These are phyloP conservation scores for Pseudoneurospora amorphoporcata DNA, from an alignment of 495 filamentous ascomycete species.

Conservation along the genomic window DNA sequence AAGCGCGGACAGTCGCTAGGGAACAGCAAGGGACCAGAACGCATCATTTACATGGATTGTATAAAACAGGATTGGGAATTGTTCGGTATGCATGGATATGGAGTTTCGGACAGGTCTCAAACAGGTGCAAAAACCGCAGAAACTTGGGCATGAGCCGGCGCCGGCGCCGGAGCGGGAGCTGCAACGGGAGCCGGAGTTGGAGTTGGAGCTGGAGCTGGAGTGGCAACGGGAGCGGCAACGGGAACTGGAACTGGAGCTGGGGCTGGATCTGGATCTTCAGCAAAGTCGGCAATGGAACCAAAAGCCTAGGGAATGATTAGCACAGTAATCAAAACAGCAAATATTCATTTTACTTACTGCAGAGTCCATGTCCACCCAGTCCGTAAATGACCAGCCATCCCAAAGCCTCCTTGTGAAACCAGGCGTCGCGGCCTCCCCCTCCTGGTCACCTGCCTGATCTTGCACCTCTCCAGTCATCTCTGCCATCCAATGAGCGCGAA, in stretches of 20 bases:
- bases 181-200: neutral
- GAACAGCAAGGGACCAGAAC: neutral
- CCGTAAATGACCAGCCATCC: slow-evolving; percentile 15
- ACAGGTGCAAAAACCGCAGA: neutral
- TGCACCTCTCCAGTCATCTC: neutral
- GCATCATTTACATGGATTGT: neutral
- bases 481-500: slow-evolving; percentile 15
- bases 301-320: slow-evolving; percentile 9
- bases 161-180: neutral
- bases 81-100: neutral
- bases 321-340: neutral
- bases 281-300: slow-evolving; percentile 14
- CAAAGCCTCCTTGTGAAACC: neutral
- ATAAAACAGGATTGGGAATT: neutral
- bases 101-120: neutral
- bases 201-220: neutral
- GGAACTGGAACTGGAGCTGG: neutral
- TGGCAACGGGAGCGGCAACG: neutral
- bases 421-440: neutral
- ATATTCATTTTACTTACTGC: slow-evolving; percentile 10
- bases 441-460: neutral
- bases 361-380: slow-evolving; percentile 21
- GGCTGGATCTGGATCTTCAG: neutral
- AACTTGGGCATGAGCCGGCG: neutral
- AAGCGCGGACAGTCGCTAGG: neutral